Base-by-base conservation (phyloP, 371 early-diverging fungal species). In the Vairimorpha necatrix region DNA sequence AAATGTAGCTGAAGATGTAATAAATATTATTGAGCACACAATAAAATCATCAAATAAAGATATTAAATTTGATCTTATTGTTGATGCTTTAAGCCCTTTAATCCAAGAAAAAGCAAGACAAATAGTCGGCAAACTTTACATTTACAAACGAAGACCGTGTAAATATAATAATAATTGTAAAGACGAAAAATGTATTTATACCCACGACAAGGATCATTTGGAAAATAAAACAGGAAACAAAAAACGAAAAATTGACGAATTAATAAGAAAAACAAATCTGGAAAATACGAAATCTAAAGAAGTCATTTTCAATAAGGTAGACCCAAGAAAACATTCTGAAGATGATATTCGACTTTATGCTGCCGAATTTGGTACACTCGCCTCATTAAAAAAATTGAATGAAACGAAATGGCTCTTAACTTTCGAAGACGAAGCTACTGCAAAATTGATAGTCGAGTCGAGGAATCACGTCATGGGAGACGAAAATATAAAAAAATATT, bases 111-210 rank as follows among this genome's bases (percentile, higher is more conserved):
- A 76, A 42, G 72, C 78, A 1, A 71, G 62, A 61, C 11, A 46
- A 18, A 61, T 84, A 62, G 76, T 84, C n/a, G 72, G 69, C 46
- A 78, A 74, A 42, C 53, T 84, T 9, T 80, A 82, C 54, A 74
- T 72, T n/a, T 81, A 77, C 65, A 74, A 71, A 66, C 80, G 78
- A 47, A 69, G 61, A 69, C 14, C 36, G 0, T 82, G 81, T 67
- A 63, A 75, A 48, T 69, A 75, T 50, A 72, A 62, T 26, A 54
- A 28, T 1, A 58, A 67, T 53, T 80, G 78, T 62, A 74, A 58
- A 22, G 26, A 42, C 9, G 48, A 62, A 34, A 68, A 54, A 11
- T 67, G 78, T 53, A 36, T 72, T 60, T 77, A 54, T 47, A 20
- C 56, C n/a, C 78, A 77, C 56, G 69, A 61, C 2, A 54, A 58